Base-by-base conservation (phyloP, 192 early-diverging fungal genomes). In the Dissophora globulifera region DNA sequence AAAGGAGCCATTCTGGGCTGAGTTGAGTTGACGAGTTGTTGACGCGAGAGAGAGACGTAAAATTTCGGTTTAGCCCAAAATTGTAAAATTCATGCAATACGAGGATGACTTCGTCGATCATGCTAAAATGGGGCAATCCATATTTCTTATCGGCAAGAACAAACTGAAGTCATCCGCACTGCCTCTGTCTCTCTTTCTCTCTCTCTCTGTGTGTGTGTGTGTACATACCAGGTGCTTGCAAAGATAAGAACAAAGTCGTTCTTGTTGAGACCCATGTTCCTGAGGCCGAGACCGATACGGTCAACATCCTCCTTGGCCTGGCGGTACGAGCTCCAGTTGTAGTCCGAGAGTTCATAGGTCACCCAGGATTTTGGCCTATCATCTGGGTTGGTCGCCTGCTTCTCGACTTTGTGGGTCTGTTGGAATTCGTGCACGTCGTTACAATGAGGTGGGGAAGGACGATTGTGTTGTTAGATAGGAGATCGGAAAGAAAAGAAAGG, bases 251-350 rank as follows among this genome's bases (percentile, higher is more conserved):
- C 67, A 25, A 86, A 87, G 19, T 40, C 35, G 26, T 61, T 65
- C 53, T 54, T 46, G 12, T 59, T 32, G 17, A 81, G 32, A 3
- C 91, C 91, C 48, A 95, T 81, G 31, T 89, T 69, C 45, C 67
- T 50, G 9, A 98, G 78, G 26, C 93, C 93, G 20, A 86, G 65
- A 22, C 94, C 92, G 53, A 94, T 79, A 30, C 82, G 64, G 27
- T 75, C 58, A 3, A 84, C 60, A 16, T 71, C 63, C 20, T 82
- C 66, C 53, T 66, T 69, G 56, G 84, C 89, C 42, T 96, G 88
- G 12, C 66, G 70, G 56, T 92, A 95, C 38, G 87, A 92, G 59
- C 92, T 68, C 86, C 91, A 98, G 53, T 84, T 52, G 84, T 90
- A 96, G 8, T 58, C 78, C 19, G 89, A 85, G 41, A 96, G 81